phyloP scores from a whole-genome alignment of 2,329 filamentous ascomycete genomes.

The Fusarium falciforme region DNA sequence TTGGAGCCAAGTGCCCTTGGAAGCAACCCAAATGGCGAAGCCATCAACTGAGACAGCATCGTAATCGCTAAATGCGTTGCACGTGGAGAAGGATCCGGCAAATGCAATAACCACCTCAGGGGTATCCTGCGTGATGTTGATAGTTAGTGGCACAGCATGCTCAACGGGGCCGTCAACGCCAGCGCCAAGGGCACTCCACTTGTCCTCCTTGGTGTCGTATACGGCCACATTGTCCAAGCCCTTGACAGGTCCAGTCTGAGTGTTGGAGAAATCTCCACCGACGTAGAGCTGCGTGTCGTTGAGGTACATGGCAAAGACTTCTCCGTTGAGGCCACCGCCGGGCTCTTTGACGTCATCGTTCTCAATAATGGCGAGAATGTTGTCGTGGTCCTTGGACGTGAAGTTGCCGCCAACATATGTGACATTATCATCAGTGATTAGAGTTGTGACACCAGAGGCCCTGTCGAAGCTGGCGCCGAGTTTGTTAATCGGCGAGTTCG shows the following conservation, averaged over 20 bases:
- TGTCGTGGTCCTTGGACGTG: conserved; percentile 72
- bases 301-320: conserved; percentile 78
- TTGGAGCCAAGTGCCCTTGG: conserved; percentile 85
- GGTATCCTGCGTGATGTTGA: conserved; percentile 79
- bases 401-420: conserved; percentile 90
- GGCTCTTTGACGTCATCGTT: conserved; percentile 71
- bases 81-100: conserved; percentile 81
- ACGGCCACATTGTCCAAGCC: conserved; percentile 81
- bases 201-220: conserved; percentile 75
- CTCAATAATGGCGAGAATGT: conserved; percentile 80
- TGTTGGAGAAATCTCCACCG: conserved; percentile 86
- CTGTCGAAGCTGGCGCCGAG: conserved; percentile 77
- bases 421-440: conserved; percentile 72
- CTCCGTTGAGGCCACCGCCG: conserved; percentile 81
- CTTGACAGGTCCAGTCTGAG: conserved; percentile 67
- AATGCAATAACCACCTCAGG: conserved; percentile 82
- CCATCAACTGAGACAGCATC: conserved; percentile 72
- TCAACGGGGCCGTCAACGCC: conserved; percentile 85
- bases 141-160: conserved; percentile 77
- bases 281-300: conserved; percentile 78
- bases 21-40: conserved; percentile 93
- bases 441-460: conserved; percentile 75
- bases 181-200: conserved; percentile 83
- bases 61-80: conserved; percentile 75
- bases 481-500: conserved; percentile 78